phyloP scores from a whole-genome alignment of 352 stramenopile species.

The Globisporangium spiculum region DNA sequence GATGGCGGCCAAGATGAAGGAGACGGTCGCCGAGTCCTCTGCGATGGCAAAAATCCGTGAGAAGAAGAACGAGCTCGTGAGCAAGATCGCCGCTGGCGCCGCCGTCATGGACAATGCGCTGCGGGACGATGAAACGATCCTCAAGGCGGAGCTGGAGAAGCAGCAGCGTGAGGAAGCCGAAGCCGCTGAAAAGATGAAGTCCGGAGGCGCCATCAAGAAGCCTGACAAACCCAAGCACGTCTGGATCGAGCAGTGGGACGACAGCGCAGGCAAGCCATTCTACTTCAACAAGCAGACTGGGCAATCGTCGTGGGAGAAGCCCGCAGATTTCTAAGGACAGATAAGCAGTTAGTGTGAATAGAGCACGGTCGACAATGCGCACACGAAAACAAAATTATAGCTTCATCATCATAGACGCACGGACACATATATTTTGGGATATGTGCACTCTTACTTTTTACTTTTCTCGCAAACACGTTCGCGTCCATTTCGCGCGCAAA shows the following conservation, averaged over 20 bases:
- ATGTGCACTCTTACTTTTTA: slow-evolving; percentile 5
- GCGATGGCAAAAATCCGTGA: slow-evolving; percentile 53
- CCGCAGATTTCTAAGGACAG: slow-evolving; percentile 36
- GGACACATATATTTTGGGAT: not conserved
- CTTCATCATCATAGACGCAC: not conserved
- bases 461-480: slow-evolving; percentile 1
- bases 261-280: slow-evolving; percentile 68
- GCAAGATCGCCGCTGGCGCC: slow-evolving; percentile 61
- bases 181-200: slow-evolving; percentile 3
- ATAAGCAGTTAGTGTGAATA: not conserved
- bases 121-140: slow-evolving; percentile 54
- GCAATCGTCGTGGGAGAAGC: slow-evolving; percentile 80
- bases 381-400: not conserved
- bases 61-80: slow-evolving; percentile 69
- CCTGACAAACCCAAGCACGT: slow-evolving; percentile 20
- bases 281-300: slow-evolving; percentile 89
- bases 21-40: slow-evolving; percentile 56
- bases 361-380: not conserved
- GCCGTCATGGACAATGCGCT: slow-evolving; percentile 68
- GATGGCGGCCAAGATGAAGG: slow-evolving; percentile 63
- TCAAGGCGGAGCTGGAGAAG: slow-evolving; percentile 57
- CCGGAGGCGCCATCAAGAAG: slow-evolving; percentile 30
- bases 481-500: slow-evolving; percentile 4
- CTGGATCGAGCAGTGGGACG: slow-evolving; percentile 85
- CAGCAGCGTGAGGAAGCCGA: slow-evolving; percentile 42